Percentiles rank a stretch among this genome's conserved stretches.
Evolutionary conservation across 2,329 filamentous ascomycete genomes (phyloP).

Genomic region (Trichoderma koningii): DNA sequence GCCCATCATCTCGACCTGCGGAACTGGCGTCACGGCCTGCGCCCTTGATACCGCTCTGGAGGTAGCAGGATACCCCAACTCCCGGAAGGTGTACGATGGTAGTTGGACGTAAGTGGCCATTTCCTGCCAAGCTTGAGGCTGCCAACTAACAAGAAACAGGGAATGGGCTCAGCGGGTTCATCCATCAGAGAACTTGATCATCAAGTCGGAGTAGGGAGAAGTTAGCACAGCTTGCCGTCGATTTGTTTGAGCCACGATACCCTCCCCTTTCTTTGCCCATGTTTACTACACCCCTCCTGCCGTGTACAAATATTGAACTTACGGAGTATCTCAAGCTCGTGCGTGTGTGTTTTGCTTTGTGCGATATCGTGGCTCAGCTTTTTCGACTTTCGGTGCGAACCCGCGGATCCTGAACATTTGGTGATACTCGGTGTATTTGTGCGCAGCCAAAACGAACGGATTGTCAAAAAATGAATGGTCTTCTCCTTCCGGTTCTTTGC

Average conservation of each 20-base stretch:
- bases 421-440: background rate
- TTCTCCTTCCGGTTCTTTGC: background rate
- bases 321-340: constrained; percentile 20
- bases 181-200: constrained; percentile 63
- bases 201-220: constrained; percentile 48
- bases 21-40: constrained; percentile 90
- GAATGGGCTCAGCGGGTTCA: constrained; percentile 69
- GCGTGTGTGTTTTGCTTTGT: constrained; percentile 14
- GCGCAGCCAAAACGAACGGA: background rate
- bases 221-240: constrained; percentile 20
- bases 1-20: constrained; percentile 85
- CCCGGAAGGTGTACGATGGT: constrained; percentile 84
- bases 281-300: constrained; percentile 12
- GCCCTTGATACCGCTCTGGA: constrained; percentile 85
- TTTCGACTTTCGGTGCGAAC: constrained; percentile 21
- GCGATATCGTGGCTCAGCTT: constrained; percentile 26
- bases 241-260: constrained; percentile 29
- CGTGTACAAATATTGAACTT: constrained; percentile 26
- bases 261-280: constrained; percentile 23
- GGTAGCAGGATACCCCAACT: constrained; percentile 70
- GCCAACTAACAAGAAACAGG: constrained; percentile 40
- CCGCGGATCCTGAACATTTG: background rate
- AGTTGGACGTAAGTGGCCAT: constrained; percentile 84
- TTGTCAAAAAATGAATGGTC: background rate
- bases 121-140: background rate